These are phyloP conservation scores for Pyrenophora graminea DNA, from an alignment of 2,329 filamentous ascomycete species.

Conservation along the genomic window DNA sequence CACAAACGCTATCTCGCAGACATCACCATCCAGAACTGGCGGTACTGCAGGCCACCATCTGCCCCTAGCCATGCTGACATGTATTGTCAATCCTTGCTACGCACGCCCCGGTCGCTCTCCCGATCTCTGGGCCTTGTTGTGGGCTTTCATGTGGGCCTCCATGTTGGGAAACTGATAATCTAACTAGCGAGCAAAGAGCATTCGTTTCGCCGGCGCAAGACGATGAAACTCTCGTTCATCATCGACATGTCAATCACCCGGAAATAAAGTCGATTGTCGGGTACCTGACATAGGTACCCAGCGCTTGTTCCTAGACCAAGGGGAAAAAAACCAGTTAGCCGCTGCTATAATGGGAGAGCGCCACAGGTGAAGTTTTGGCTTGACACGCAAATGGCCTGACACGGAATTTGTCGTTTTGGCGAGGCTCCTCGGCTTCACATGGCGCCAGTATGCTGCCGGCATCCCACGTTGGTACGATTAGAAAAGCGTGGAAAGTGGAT, in stretches of 20 bases:
- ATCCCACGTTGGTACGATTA: constrained; percentile 3
- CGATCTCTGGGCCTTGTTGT: not conserved
- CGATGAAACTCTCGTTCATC: not conserved
- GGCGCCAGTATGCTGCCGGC: constrained; percentile 6
- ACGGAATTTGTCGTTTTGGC: no score
- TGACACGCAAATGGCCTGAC: no score
- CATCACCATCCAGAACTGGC: constrained; percentile 9
- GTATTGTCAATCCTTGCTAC: constrained; percentile 5
- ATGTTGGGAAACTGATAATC: constrained; percentile 4
- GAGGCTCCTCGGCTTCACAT: constrained; percentile 5
- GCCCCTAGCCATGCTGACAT: constrained; percentile 7
- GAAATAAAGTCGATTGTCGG: constrained; percentile 1
- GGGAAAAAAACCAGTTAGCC: constrained; percentile 3
- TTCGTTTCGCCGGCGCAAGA: constrained; percentile 5
- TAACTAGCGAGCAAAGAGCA: constrained; percentile 5
- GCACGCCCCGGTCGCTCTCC: constrained; percentile 15
- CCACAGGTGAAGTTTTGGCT: constrained; percentile 3
- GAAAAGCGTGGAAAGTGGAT: not conserved
- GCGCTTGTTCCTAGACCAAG: constrained; percentile 9
- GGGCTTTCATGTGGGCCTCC: not conserved
- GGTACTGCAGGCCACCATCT: constrained; percentile 1
- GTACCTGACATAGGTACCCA: not conserved
- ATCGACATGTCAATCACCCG: constrained; percentile 2
- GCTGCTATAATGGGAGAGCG: constrained; percentile 10
- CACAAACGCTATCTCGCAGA: constrained; percentile 12